Conservation (phyloP, 257 asterid species). For the Solanum medicagineum region DNA sequence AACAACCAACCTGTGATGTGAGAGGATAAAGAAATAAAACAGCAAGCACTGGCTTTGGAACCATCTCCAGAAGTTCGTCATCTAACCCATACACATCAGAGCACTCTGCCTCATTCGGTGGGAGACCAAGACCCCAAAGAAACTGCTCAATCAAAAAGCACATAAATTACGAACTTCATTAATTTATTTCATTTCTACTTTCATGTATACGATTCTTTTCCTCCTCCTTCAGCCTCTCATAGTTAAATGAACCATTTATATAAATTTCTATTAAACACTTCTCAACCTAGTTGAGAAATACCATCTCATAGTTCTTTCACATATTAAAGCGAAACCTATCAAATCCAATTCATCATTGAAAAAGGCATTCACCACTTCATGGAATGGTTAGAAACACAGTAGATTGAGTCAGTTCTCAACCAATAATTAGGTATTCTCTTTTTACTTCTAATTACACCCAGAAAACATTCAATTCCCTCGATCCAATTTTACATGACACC, state of each 20-base stretch:
- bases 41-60: constrained; percentile 88
- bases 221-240: not conserved
- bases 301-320: not conserved
- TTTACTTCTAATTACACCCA: not conserved
- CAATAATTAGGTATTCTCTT: not conserved
- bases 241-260: not conserved
- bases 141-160: constrained; percentile 33
- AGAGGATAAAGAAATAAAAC: constrained; percentile 81
- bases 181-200: not conserved
- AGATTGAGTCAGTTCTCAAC: not conserved
- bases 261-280: not conserved
- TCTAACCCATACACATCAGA: constrained; percentile 91
- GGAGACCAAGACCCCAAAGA: constrained; percentile 88
- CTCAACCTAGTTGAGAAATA: not conserved
- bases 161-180: not conserved
- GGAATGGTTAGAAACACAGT: not conserved
- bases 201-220: not conserved
- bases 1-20: constrained; percentile 44
- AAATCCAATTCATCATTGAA: not conserved
- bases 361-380: not conserved
- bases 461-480: not conserved
- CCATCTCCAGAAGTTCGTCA: constrained; percentile 85
- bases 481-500: not conserved
- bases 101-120: constrained; percentile 70
- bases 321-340: not conserved